Conservation (phyloP, 2,329 filamentous ascomycete genomes). For the Sporothrix euskadiensis region DNA sequence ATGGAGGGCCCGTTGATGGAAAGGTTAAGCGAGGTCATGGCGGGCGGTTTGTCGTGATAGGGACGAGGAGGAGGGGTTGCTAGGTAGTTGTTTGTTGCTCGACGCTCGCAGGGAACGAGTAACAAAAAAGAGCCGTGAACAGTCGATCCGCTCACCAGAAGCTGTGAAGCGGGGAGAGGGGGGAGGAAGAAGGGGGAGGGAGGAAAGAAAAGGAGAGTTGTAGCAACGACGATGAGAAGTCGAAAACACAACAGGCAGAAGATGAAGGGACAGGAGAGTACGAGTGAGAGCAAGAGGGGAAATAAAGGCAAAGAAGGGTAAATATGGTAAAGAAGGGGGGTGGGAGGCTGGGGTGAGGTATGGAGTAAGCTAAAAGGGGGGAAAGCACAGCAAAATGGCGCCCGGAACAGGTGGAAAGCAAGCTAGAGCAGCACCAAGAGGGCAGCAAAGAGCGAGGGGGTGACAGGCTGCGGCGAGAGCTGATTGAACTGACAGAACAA, state of each 20-base stretch:
- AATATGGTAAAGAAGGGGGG: background rate
- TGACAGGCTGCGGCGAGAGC: background rate
- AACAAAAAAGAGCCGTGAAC: background rate
- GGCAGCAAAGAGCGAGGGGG: background rate
- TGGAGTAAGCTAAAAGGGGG: conserved; percentile 22
- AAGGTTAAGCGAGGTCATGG: conserved; percentile 77
- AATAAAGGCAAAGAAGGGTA: background rate
- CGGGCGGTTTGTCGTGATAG: background rate
- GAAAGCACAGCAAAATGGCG: conserved; percentile 10
- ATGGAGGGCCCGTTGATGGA: conserved; percentile 81
- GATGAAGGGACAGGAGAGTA: conserved; percentile 20
- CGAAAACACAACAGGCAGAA: conserved; percentile 11
- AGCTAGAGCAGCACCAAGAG: conserved; percentile 12
- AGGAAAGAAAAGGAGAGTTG: background rate
- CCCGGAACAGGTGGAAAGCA: conserved; percentile 26
- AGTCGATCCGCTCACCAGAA: conserved; percentile 9
- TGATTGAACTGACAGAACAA: background rate
- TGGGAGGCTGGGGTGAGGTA: conserved; percentile 19
- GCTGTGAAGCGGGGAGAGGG: background rate
- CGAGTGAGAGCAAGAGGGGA: conserved; percentile 10
- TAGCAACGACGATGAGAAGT: background rate
- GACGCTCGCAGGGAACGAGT: conserved; percentile 19
- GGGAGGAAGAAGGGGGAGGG: background rate
- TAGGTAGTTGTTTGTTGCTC: background rate
- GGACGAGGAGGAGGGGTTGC: background rate